These are phyloP conservation scores for Leonotis leonurus DNA, from an alignment of 257 asterid species.

Conservation along the genomic window DNA sequence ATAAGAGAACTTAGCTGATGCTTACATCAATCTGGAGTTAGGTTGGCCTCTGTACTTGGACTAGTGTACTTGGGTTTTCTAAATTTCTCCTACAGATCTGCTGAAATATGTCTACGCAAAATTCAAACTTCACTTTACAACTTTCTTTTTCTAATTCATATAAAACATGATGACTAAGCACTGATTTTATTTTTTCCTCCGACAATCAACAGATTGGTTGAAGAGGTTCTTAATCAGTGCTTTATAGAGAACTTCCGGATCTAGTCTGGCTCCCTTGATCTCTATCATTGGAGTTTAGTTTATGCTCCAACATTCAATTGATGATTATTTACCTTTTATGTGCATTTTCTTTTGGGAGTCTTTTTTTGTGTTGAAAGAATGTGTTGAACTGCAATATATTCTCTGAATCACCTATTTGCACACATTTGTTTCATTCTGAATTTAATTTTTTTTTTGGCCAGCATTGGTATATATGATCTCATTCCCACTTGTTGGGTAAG, in stretches of 20 bases:
- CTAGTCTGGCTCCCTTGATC: slow-evolving; percentile 30
- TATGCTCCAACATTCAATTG: neutral
- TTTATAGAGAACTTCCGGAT: slow-evolving; percentile 16
- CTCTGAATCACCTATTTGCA: too few relatives aligned
- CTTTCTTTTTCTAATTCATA: neutral
- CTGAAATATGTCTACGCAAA: neutral
- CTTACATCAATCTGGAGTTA: slow-evolving; percentile 35
- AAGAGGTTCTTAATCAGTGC: slow-evolving; percentile 21
- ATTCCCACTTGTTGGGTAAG: slow-evolving; percentile 19
- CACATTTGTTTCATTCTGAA: too few relatives aligned
- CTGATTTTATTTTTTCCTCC: slow-evolving; percentile 5
- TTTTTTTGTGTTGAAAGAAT: too few relatives aligned
- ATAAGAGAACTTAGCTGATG: slow-evolving; percentile 23
- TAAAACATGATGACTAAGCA: slow-evolving; percentile 5
- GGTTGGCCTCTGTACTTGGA: slow-evolving; percentile 46
- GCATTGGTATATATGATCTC: slow-evolving; percentile 24
- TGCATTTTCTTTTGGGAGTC: too few relatives aligned
- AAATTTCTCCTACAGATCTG: slow-evolving; percentile 26
- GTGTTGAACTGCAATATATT: too few relatives aligned
- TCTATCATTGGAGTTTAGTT: slow-evolving; percentile 26
- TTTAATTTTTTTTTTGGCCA: too few relatives aligned
- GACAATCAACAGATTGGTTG: neutral
- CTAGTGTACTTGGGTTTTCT: slow-evolving; percentile 42
- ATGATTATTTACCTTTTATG: neutral
- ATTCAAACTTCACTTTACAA: neutral